Evolutionary conservation across 768 basidiomycete species (phyloP).

Genomic region (Tephrocybe rancida): DNA sequence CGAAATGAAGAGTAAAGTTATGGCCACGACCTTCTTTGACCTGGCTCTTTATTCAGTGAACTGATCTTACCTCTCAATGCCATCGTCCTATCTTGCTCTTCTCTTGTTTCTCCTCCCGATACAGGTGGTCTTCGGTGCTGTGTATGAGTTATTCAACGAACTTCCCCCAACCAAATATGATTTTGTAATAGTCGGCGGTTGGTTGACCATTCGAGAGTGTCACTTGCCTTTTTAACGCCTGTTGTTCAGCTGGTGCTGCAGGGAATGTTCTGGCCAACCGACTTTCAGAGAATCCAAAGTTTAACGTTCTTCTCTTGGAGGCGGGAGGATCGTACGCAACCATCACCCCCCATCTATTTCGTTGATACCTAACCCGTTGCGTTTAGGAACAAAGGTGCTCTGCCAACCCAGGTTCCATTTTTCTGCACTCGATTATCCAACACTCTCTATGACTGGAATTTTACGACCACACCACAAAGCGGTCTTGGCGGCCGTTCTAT

Average conservation of each 20-base stretch:
- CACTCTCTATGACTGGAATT: conserved; percentile 31
- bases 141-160: conserved; percentile 11
- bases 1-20: background rate
- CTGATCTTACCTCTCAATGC: no score
- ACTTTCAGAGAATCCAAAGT: conserved; percentile 9
- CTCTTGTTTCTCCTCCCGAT: conserved; percentile 1
- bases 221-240: background rate
- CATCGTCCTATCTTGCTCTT: background rate
- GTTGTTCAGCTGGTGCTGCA: conserved; percentile 10
- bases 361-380: background rate
- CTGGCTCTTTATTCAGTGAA: no score
- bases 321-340: conserved; percentile 13
- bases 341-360: background rate
- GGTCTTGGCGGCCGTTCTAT: conserved; percentile 24
- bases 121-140: background rate
- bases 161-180: conserved; percentile 8
- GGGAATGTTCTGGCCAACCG: conserved; percentile 15
- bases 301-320: conserved; percentile 9
- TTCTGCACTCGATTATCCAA: conserved; percentile 17
- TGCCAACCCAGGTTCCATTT: conserved; percentile 13
- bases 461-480: conserved; percentile 29
- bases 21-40: no score
- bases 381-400: conserved; percentile 11
- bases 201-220: background rate
- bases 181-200: conserved; percentile 25